Base-by-base conservation (phyloP, 2,329 filamentous ascomycete species). In the Fragosphaeria purpurea region DNA sequence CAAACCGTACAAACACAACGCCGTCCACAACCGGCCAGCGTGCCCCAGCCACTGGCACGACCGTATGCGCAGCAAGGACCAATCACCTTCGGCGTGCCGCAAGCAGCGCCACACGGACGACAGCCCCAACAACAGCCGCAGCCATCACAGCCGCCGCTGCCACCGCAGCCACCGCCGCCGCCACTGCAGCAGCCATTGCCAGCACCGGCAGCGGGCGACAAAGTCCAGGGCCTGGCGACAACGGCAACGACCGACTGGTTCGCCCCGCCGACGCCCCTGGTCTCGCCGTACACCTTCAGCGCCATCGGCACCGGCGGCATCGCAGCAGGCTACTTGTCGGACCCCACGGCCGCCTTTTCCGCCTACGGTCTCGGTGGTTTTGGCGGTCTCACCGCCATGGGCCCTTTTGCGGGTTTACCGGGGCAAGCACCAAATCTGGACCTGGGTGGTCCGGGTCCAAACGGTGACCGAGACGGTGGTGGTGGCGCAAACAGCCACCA, bases 231-330 rank as follows among this genome's bases (percentile, higher is more conserved):
- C 22, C 22, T 22, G 30, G 67, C 65, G 3, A 55, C 67, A 3
- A 65, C 67, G 1, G 66, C 65, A 6, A 61, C 69, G 4, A 66
- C 67, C 6, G 67, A 71, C 53, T 80, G 77, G 77, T 79, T 76
- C 63, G 71, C 68, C 9, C 72, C 73, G 0, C 73, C 73, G 7
- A 65, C 73, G 1, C 73, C 72, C 0, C 74, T 79, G 55, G 73
- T 79, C 46, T 73, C 75, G 2, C 75, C 76, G 0, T 77, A 77
- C 50, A 63, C 69, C 6, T 76, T 76, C 50, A 52, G 54, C 41
- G 45, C 44, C 31, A 66, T 67, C 50, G 64, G 48, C 9, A 40
- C 59, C 40, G 68, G 67, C 41, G 63, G 65, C 30, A 22, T 22
- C 22, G 22, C 22, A 22, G n/a, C 41, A 47, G n/a, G 48, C 52